A percentile compares a stretch with the other conserved stretches of the same genome.
These are phyloP conservation scores for Plasmopara halstedii DNA, from an alignment of 352 stramenopile genomes.

Conservation along the genomic window DNA sequence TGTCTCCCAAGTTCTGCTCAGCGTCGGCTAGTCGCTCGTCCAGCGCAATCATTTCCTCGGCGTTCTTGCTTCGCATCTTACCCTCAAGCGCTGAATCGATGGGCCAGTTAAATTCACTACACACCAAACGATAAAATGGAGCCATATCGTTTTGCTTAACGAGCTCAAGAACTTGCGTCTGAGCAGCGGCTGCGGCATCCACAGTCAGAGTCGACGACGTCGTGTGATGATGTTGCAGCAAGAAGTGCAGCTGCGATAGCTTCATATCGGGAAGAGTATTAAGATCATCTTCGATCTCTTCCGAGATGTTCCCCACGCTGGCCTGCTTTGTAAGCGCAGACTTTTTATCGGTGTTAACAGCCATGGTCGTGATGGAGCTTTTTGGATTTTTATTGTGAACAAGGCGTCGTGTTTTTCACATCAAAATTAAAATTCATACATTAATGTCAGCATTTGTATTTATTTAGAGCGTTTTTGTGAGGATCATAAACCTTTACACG, in stretches of 20 bases:
- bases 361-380: constrained; percentile 10
- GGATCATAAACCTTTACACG: too few relatives aligned
- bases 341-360: constrained; percentile 17
- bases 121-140: constrained; percentile 73
- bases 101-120: constrained; percentile 61
- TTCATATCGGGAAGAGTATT: constrained; percentile 75
- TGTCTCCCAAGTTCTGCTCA: constrained; percentile 95
- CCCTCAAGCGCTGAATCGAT: constrained; percentile 45
- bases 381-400: background rate
- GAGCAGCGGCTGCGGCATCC: constrained; percentile 30
- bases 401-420: too few relatives aligned
- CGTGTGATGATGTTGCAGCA: constrained; percentile 66
- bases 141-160: constrained; percentile 64
- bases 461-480: too few relatives aligned
- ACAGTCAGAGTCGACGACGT: constrained; percentile 27
- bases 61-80: constrained; percentile 57
- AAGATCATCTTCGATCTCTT: constrained; percentile 81
- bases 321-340: constrained; percentile 55
- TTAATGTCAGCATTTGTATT: too few relatives aligned
- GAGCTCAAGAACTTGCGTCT: constrained; percentile 50
- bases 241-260: constrained; percentile 62
- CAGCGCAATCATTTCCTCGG: constrained; percentile 61
- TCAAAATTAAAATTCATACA: too few relatives aligned
- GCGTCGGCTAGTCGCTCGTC: constrained; percentile 88
- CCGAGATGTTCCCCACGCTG: constrained; percentile 76